Conservation (phyloP, 768 basidiomycete genomes). For the Candolleomyces aberdarensis region DNA sequence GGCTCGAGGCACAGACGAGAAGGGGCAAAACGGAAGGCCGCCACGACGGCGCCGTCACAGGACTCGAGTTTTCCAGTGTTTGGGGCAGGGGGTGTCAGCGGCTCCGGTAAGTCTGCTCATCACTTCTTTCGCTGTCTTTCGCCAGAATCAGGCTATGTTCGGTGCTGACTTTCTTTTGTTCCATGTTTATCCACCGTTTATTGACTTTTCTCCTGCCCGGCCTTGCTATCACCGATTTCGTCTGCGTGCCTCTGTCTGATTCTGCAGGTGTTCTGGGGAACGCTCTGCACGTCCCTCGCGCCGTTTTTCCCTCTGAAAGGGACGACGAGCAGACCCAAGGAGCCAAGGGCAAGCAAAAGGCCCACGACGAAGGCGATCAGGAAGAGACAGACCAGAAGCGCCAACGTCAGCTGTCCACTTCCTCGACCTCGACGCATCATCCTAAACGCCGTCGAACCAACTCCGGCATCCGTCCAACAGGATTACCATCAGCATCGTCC, state of each 20-base stretch:
- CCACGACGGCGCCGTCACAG: neutral
- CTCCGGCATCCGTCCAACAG: neutral
- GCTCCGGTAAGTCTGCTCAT: neutral
- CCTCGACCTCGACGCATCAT: neutral
- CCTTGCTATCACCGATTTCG: neutral
- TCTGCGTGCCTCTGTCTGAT: neutral
- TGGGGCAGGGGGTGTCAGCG: neutral
- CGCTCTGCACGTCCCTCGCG: neutral
- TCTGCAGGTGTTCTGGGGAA: too few species aligned
- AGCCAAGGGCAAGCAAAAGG: neutral
- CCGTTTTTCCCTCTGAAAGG: neutral
- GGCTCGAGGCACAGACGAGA: neutral
- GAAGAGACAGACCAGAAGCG: neutral
- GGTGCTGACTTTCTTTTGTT: constrained; percentile 2
- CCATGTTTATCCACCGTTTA: neutral
- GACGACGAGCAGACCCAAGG: neutral
- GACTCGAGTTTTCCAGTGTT: neutral
- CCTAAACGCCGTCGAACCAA: neutral
- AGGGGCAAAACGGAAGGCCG: neutral
- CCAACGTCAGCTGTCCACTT: neutral
- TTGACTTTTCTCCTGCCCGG: neutral
- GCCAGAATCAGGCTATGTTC: neutral
- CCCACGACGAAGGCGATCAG: neutral
- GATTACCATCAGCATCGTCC: neutral
- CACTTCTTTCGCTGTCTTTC: neutral